Percentiles rank a stretch among this genome's conserved stretches.
phyloP scores from a whole-genome alignment of 805 yeast species.

The Ogataea trehaloabstinens region DNA sequence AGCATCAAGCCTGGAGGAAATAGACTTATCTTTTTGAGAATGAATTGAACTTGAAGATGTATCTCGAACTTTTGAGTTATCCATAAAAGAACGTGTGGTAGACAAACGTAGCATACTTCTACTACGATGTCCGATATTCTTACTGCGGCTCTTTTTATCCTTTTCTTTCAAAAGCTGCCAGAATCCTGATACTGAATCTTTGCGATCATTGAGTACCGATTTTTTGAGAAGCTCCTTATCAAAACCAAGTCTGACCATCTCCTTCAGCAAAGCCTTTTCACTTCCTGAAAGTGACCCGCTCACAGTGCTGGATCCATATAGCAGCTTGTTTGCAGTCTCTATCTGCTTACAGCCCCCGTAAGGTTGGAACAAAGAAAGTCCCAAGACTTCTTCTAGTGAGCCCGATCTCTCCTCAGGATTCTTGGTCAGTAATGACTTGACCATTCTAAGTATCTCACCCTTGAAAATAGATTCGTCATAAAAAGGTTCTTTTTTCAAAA shows the following conservation, averaged over 20 bases:
- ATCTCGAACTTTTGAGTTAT: conserved; percentile 18
- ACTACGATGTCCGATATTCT: conserved; percentile 22
- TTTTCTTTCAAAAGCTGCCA: conserved; percentile 67
- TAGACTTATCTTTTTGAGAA: conserved; percentile 9
- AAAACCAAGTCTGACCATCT: conserved; percentile 58
- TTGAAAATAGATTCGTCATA: conserved; percentile 41
- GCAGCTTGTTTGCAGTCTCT: conserved; percentile 36
- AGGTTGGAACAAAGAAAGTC: conserved; percentile 48
- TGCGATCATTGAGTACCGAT: conserved; percentile 55
- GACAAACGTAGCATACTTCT: conserved; percentile 31
- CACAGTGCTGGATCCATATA: conserved; percentile 32
- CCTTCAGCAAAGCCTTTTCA: conserved; percentile 63
- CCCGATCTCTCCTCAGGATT: conserved; percentile 63
- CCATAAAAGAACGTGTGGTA: conserved; percentile 25
- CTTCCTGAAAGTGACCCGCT: conserved; percentile 38
- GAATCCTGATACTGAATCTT: conserved; percentile 72
- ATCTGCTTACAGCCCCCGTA: conserved; percentile 41
- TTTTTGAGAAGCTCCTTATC: conserved; percentile 58
- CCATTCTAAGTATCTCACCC: conserved; percentile 49
- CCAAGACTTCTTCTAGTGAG: conserved; percentile 47
- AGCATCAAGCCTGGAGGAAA: conserved; percentile 1
- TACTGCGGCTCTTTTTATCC: conserved; percentile 39
- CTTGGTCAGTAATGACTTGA: conserved; percentile 58
- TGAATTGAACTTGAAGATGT: conserved; percentile 15
- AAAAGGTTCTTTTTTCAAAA: conserved; percentile 63